phyloP scores from a whole-genome alignment of 2,329 filamentous ascomycete species.

The Penicillium polonicum region DNA sequence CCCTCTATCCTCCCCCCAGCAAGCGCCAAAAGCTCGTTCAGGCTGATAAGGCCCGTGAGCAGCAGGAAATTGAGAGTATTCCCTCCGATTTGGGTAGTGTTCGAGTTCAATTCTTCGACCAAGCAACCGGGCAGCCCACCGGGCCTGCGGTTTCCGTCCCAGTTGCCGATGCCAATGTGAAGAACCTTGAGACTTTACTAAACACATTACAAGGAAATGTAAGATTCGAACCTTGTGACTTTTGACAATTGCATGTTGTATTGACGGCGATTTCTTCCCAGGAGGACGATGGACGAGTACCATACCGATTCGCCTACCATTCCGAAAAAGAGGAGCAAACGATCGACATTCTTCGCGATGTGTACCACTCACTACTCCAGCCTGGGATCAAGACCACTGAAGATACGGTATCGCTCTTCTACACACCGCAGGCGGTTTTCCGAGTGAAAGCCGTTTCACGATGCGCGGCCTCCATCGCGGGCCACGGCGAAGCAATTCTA shows the following conservation, averaged over 20 bases:
- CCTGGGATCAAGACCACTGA: constrained; percentile 57
- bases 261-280: constrained; percentile 23
- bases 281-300: constrained; percentile 61
- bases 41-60: constrained; percentile 67
- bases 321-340: constrained; percentile 40
- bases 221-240: constrained; percentile 28
- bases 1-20: constrained; percentile 75
- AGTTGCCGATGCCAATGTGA: constrained; percentile 79
- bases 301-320: constrained; percentile 65
- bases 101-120: constrained; percentile 84
- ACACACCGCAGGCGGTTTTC: constrained; percentile 86
- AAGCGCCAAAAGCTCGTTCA: constrained; percentile 81
- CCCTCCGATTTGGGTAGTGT: constrained; percentile 71
- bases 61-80: constrained; percentile 70
- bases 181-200: constrained; percentile 81
- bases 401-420: constrained; percentile 62
- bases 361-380: constrained; percentile 54
- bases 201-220: constrained; percentile 81
- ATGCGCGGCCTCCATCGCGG: constrained; percentile 82
- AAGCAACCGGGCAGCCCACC: constrained; percentile 66
- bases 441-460: constrained; percentile 87
- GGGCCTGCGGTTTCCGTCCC: constrained; percentile 73
- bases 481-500: constrained; percentile 89
- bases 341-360: constrained; percentile 47
- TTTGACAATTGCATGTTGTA: constrained; percentile 7